Evolutionary conservation across 495 filamentous ascomycete genomes (phyloP).

Genomic region (Penicillium coffeae): DNA sequence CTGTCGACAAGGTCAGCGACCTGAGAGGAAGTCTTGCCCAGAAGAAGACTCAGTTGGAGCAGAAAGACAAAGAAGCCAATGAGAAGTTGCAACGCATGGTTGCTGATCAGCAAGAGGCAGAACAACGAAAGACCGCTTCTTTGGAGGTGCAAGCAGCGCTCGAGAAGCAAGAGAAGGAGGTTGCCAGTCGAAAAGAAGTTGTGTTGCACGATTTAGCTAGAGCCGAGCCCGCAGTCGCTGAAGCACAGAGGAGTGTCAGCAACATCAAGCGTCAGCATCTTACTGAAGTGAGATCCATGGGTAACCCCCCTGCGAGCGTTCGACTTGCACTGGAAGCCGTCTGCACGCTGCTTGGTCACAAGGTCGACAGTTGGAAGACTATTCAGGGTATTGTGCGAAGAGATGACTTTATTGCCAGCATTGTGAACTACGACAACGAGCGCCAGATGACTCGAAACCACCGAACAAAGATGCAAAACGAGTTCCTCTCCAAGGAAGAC

Average conservation of each 20-base stretch:
- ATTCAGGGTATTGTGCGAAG: constrained; percentile 82
- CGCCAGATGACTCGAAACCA: constrained; percentile 83
- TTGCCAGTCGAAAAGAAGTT: constrained; percentile 75
- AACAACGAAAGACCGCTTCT: constrained; percentile 81
- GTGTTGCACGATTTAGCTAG: constrained; percentile 83
- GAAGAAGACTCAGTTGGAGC: constrained; percentile 89
- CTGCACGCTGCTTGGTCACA: constrained; percentile 89
- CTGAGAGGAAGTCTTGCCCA: constrained; percentile 83
- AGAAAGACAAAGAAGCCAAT: constrained; percentile 91
- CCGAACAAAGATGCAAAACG: constrained; percentile 83
- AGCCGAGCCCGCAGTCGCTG: constrained; percentile 88
- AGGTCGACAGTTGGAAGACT: constrained; percentile 81
- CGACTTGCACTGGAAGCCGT: constrained; percentile 91
- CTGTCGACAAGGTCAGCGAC: constrained; percentile 95
- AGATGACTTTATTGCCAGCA: constrained; percentile 97
- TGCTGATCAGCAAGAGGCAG: constrained; percentile 91
- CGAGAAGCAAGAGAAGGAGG: constrained; percentile 85
- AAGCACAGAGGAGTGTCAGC: constrained; percentile 91
- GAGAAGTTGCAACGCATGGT: constrained; percentile 97
- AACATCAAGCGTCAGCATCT: constrained; percentile 97
- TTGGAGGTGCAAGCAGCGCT: constrained; percentile 83
- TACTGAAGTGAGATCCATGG: constrained; percentile 96
- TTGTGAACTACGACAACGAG: constrained; percentile 96
- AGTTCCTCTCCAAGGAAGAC: constrained; percentile 85
- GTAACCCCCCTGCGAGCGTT: constrained; percentile 82